Conservation (phyloP, 1,139 yeast genomes). For the Dujonia santamariae region DNA sequence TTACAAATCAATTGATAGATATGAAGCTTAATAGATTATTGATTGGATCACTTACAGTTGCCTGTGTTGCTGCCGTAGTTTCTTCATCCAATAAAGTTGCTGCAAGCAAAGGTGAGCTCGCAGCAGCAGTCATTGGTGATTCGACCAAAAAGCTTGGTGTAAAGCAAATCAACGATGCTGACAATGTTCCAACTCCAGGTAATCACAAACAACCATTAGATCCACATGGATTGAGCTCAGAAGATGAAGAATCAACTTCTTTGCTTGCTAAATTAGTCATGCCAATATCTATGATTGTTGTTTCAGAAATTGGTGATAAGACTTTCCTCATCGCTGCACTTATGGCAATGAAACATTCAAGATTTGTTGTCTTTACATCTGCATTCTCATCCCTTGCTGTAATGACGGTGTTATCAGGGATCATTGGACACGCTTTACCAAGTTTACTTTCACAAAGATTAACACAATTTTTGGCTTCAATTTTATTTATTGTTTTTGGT, state of each 20-base stretch:
- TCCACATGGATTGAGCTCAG: conserved; percentile 11
- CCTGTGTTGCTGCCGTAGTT: conserved; percentile 1
- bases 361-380: conserved; percentile 78
- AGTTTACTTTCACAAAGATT: conserved; percentile 72
- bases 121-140: too few relatives aligned
- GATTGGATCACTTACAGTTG: conserved; percentile 1
- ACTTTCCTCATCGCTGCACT: conserved; percentile 94
- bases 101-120: too few relatives aligned
- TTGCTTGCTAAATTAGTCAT: conserved; percentile 43
- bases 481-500: conserved; percentile 82
- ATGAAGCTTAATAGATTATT: conserved; percentile 1
- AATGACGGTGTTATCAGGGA: conserved; percentile 89
- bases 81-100: not conserved
- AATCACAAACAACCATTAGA: conserved; percentile 22
- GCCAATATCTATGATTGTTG: conserved; percentile 82
- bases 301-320: conserved; percentile 95
- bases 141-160: conserved; percentile 12
- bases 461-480: conserved; percentile 80
- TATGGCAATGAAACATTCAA: conserved; percentile 94
- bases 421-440: conserved; percentile 91
- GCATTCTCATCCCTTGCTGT: conserved; percentile 83
- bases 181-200: conserved; percentile 29
- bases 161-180: conserved; percentile 23
- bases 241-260: conserved; percentile 1
- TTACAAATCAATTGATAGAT: too few relatives aligned